Evolutionary conservation across 1,284 basidiomycete species (phyloP), one percentile per base, ranked within the genome.

Genomic region (Naganishia albida): DNA sequence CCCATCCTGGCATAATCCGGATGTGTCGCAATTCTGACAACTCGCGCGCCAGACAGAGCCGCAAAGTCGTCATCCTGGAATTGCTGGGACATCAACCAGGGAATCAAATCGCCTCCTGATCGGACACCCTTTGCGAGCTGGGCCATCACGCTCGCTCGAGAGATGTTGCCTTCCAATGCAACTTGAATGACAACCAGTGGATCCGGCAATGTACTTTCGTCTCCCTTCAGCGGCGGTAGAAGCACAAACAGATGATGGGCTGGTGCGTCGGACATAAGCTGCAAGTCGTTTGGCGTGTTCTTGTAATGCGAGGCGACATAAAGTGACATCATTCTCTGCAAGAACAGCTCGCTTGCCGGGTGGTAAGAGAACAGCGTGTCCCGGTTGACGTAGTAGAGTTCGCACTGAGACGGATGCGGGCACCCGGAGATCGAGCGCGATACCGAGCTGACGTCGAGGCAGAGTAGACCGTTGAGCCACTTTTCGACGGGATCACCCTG

Each of bases 301-400:
- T 99, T 99, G 83, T 99, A 99, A 79, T 99, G 96, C 56, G 88
- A 89, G 0, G 95, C 91, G 60, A 99, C 94, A 78, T 97, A 99
- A 1, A 99, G 83, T 6, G 91, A 89, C 93, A 98, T 97, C 89
- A 99, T 93, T 51, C 94, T 87, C 80, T 99, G 96, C 49, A 99
- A 83, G 82, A 99, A 99, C 23, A 90, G 85, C 78, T 99, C 96
- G 4, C 91, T 93, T 3, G 94, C 95, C 0, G 95, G 92, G 77
- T 99, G 94, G 81, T 89, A 99, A 72, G 89, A 92, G 84, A 99
- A 99, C 42, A 99, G 82, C 0, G 96, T 97, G 76, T 99, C 96
- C 44, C 96, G 85, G 74, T 91, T 91, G 72, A 99, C 93, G 78
- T 93, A 91, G 84, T 90, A 99, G 44, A 99, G 84, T 73, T 96